These are phyloP conservation scores for Aureobasidium sp. DNA, from an alignment of 2,329 filamentous ascomycete species.

Conservation along the genomic window DNA sequence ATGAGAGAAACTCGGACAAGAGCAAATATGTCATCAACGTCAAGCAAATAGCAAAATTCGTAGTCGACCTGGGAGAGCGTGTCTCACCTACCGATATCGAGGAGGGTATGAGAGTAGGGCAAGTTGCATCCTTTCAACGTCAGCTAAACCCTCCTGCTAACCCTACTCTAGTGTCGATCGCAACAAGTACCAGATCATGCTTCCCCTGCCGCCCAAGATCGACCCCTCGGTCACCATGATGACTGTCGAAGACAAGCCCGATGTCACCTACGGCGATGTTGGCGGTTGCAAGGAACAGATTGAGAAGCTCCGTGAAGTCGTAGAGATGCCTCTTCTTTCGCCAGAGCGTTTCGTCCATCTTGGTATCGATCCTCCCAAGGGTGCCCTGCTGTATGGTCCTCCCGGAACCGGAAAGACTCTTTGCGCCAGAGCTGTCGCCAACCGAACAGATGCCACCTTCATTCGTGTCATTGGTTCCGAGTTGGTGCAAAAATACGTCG, in stretches of 20 bases:
- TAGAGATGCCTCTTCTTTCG: slow-evolving; percentile 94
- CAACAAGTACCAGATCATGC: slow-evolving; percentile 98
- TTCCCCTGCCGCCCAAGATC: slow-evolving; percentile 95
- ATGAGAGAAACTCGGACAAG: slow-evolving; percentile 93
- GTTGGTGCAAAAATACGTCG: slow-evolving; percentile 97
- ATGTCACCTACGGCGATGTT: slow-evolving; percentile 97
- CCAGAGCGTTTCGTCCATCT: slow-evolving; percentile 96
- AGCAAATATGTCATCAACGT: slow-evolving; percentile 99
- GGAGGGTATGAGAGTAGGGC: slow-evolving; percentile 95
- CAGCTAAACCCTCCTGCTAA: neutral
- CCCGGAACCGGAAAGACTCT: slow-evolving; percentile 99
- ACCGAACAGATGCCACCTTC: slow-evolving; percentile 96
- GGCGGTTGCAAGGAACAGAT: slow-evolving; percentile 99
- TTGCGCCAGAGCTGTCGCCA: slow-evolving; percentile 92
- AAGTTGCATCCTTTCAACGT: slow-evolving; percentile 28
- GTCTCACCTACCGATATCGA: slow-evolving; percentile 98
- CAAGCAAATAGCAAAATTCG: slow-evolving; percentile 99
- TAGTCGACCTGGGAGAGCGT: slow-evolving; percentile 92
- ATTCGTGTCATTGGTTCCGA: slow-evolving; percentile 98
- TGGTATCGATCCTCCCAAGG: slow-evolving; percentile 98
- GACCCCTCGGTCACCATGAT: slow-evolving; percentile 99
- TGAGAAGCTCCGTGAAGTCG: slow-evolving; percentile 95
- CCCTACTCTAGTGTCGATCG: slow-evolving; percentile 63
- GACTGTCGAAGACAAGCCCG: slow-evolving; percentile 99
- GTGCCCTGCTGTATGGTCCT: slow-evolving; percentile 90